Percentiles rank a stretch among this genome's conserved stretches.
Conservation (phyloP, 164 flowering plant genomes). For the Stephania cephalantha region DNA sequence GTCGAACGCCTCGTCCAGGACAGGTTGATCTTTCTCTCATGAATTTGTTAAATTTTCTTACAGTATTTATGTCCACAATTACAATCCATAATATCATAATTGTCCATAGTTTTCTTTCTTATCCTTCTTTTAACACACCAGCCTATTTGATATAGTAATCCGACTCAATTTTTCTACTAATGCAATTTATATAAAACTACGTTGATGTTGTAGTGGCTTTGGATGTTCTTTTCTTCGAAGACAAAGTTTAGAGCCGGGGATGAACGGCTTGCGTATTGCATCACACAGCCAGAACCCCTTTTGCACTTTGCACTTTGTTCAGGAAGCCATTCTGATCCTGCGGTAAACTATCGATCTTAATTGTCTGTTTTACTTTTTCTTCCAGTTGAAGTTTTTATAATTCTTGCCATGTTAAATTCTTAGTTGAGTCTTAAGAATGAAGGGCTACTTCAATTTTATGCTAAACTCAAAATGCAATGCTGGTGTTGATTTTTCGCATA, state of each 20-base stretch:
- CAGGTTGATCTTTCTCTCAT: constrained; percentile 39
- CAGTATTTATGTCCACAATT: neutral
- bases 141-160: neutral
- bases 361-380: neutral
- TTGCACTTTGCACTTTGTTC: constrained; percentile 81
- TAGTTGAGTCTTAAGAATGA: neutral
- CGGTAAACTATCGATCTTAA: constrained; percentile 38
- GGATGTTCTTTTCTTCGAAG: constrained; percentile 54
- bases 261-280: constrained; percentile 57
- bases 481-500: neutral
- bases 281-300: constrained; percentile 79
- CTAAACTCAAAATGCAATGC: neutral
- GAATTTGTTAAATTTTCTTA: neutral
- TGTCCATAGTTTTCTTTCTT: neutral
- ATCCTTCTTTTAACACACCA: no score
- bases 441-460: neutral
- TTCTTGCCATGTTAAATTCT: neutral
- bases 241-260: constrained; percentile 62
- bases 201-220: constrained; percentile 58
- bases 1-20: constrained; percentile 80
- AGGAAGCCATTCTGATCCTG: constrained; percentile 95
- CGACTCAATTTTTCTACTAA: neutral
- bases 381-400: neutral
- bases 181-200: constrained; percentile 3
- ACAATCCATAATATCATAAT: neutral